A percentile compares a stretch with the other conserved stretches of the same genome.
phyloP scores from a whole-genome alignment of 2,329 filamentous ascomycete genomes.

The Tothia fuscella region DNA sequence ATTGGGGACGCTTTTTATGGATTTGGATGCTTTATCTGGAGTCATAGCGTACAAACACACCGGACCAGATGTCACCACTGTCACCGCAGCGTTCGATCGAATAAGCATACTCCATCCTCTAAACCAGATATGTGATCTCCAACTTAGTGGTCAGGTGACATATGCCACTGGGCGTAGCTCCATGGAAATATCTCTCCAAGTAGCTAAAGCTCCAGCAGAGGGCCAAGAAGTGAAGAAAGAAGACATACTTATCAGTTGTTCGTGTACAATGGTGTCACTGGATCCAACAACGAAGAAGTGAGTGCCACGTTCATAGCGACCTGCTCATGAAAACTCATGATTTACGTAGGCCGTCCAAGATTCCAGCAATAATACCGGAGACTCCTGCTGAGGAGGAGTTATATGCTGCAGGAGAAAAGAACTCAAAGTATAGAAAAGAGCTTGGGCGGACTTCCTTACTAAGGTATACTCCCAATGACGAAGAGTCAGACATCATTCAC shows the following conservation, averaged over 20 bases:
- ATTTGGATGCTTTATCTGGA: slow-evolving; percentile 65
- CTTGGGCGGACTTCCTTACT: slow-evolving; percentile 48
- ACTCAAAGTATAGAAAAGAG: slow-evolving; percentile 55
- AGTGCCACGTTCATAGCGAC: not conserved
- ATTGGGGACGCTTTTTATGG: slow-evolving; percentile 66
- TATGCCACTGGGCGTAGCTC: slow-evolving; percentile 63
- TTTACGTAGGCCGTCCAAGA: slow-evolving; percentile 42
- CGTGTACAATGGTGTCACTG: slow-evolving; percentile 67
- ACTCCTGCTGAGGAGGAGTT: slow-evolving; percentile 53
- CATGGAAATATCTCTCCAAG: slow-evolving; percentile 62
- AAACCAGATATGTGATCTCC: slow-evolving; percentile 66
- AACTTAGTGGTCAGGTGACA: slow-evolving; percentile 56
- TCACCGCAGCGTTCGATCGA: slow-evolving; percentile 51
- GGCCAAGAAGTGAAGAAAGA: slow-evolving; percentile 45
- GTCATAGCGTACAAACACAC: slow-evolving; percentile 62
- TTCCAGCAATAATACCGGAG: slow-evolving; percentile 49
- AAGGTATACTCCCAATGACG: slow-evolving; percentile 55
- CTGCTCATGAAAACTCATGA: slow-evolving; percentile 10
- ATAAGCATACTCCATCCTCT: slow-evolving; percentile 59
- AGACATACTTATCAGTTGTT: slow-evolving; percentile 57
- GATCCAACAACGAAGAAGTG: slow-evolving; percentile 55
- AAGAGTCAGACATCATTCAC: slow-evolving; percentile 61
- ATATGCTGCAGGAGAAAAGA: slow-evolving; percentile 51
- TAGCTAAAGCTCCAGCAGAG: slow-evolving; percentile 52
- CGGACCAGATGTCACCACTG: slow-evolving; percentile 47